A percentile compares a stretch with the other conserved stretches of the same genome.
These are phyloP conservation scores for Lagenaria siceraria DNA, from an alignment of 306 rosid genomes.

Conservation along the genomic window DNA sequence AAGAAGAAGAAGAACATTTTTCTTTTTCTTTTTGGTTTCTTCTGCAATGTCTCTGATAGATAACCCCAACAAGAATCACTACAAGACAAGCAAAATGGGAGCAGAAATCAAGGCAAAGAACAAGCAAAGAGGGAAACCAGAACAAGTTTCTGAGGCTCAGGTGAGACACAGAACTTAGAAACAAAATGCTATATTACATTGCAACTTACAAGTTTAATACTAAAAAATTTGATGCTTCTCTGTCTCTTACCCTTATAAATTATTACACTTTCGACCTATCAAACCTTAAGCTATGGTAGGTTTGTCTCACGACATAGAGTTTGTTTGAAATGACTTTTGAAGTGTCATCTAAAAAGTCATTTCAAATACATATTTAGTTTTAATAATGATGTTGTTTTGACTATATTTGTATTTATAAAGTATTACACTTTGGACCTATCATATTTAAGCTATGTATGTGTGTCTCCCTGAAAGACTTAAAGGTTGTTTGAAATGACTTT, in stretches of 20 bases:
- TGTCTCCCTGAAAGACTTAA: too few relatives aligned
- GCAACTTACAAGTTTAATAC: not conserved
- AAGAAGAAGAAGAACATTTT: not conserved
- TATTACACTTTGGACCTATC: too few relatives aligned
- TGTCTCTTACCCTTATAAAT: not conserved
- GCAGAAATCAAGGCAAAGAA: constrained; percentile 7
- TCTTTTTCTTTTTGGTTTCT: not conserved
- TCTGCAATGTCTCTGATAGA: not conserved
- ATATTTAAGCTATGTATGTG: too few relatives aligned
- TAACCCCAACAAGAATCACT: not conserved
- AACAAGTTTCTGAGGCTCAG: not conserved
- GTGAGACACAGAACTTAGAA: not conserved
- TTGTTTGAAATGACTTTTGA: too few relatives aligned
- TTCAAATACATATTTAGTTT: too few relatives aligned
- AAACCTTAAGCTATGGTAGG: too few relatives aligned
- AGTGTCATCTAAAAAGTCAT: too few relatives aligned
- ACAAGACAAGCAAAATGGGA: not conserved
- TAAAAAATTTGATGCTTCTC: not conserved
- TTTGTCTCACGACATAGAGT: too few relatives aligned
- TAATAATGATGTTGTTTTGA: too few relatives aligned
- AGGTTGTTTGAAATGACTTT: too few relatives aligned
- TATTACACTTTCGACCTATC: not conserved
- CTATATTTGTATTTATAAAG: not conserved
- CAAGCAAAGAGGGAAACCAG: not conserved
- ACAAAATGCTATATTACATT: not conserved